Evolutionary conservation across 805 yeast species (phyloP).

Genomic region (Metschnikowia aberdeeniae): DNA sequence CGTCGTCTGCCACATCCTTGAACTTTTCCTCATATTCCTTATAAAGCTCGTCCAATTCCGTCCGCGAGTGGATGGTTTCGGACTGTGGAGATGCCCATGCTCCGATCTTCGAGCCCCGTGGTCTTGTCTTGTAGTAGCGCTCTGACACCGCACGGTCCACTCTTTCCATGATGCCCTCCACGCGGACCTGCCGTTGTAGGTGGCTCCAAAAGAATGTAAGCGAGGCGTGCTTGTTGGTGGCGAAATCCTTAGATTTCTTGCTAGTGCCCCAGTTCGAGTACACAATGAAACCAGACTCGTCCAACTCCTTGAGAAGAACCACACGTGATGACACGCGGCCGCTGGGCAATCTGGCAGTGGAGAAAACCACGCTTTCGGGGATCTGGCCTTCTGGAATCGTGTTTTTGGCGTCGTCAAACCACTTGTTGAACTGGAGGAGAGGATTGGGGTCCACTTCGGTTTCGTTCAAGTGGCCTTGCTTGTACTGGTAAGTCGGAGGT

Average conservation of each 20-base stretch:
- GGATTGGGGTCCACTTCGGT: constrained; percentile 56
- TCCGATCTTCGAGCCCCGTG: constrained; percentile 89
- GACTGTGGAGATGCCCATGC: constrained; percentile 97
- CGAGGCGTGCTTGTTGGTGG: constrained; percentile 73
- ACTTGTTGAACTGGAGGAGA: constrained; percentile 68
- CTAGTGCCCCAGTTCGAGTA: constrained; percentile 91
- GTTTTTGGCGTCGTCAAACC: constrained; percentile 78
- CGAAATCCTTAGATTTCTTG: constrained; percentile 71
- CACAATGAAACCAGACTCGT: constrained; percentile 74
- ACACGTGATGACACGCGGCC: constrained; percentile 88
- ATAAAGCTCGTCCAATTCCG: constrained; percentile 56
- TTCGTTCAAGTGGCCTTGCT: constrained; percentile 57
- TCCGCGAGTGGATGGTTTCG: constrained; percentile 50
- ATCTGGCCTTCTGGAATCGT: constrained; percentile 48
- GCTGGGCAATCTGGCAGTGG: constrained; percentile 83
- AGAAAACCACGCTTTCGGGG: constrained; percentile 83
- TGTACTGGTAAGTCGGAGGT: constrained; percentile 85
- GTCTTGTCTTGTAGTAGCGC: constrained; percentile 80
- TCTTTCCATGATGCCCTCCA: constrained; percentile 79
- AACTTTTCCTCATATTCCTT: constrained; percentile 51
- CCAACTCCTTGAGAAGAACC: constrained; percentile 86
- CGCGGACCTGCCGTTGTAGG: constrained; percentile 86
- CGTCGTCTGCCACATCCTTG: constrained; percentile 49
- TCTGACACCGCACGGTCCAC: constrained; percentile 70
- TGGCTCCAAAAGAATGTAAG: constrained; percentile 90